Evolutionary conservation across 208 protist genomes (phyloP).

Genomic region (Naegleria fowleri): DNA sequence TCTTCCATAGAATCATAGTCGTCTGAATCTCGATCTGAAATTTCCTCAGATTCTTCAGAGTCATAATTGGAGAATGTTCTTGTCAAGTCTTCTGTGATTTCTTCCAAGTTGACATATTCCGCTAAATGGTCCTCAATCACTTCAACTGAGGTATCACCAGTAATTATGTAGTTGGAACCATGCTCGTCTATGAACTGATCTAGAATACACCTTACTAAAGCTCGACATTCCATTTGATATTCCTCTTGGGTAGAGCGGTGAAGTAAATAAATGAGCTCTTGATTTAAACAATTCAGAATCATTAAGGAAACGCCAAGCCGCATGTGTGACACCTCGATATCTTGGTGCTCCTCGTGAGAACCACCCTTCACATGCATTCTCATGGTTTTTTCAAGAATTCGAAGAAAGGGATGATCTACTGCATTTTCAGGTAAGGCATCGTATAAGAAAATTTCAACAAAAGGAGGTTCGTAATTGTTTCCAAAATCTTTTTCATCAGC

Average conservation of each 20-base stretch:
- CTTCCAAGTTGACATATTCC: no score
- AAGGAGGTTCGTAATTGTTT: no score
- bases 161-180: not conserved
- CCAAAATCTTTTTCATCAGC: not conserved
- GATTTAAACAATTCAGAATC: not conserved
- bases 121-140: no score
- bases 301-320: not conserved
- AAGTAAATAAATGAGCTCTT: not conserved
- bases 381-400: not conserved
- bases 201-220: not conserved
- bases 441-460: no score
- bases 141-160: no score
- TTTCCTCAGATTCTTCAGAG: no score
- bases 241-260: not conserved
- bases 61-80: no score
- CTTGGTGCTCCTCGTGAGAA: not conserved
- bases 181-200: not conserved
- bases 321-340: not conserved
- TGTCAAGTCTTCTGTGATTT: no score
- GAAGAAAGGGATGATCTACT: not conserved
- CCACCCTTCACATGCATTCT: not conserved
- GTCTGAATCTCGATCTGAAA: no score
- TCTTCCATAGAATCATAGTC: no score
- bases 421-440: not conserved
- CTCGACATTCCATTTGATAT: not conserved